Evolutionary conservation across 1,284 basidiomycete genomes (phyloP).

Genomic region (Austropuccinia psidii): DNA sequence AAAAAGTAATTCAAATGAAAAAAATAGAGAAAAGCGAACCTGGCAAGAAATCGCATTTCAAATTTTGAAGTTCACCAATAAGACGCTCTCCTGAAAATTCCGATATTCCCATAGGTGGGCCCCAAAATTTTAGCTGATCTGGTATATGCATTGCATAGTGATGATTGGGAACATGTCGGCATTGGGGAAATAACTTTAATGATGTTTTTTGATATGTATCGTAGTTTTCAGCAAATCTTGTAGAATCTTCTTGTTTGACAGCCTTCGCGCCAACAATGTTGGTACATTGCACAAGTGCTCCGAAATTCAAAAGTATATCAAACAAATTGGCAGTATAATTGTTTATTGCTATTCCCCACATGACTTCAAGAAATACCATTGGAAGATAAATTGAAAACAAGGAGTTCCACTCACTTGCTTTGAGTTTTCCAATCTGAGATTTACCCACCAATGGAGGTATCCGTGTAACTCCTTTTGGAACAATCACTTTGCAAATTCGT

Average conservation of each 20-base stretch:
- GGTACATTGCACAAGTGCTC: neutral
- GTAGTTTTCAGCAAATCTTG: neutral
- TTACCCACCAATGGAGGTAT: no score
- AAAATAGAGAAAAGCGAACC: no score
- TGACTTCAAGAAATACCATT: neutral
- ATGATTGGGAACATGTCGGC: neutral
- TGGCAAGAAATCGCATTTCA: no score
- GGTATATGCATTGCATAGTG: neutral
- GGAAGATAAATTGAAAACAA: neutral
- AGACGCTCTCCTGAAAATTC: no score
- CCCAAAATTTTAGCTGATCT: no score
- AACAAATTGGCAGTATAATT: no score
- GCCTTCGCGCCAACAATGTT: neutral
- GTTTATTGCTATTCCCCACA: no score
- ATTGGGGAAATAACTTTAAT: neutral
- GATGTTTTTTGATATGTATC: neutral
- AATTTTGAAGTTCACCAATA: no score
- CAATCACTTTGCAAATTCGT: no score
- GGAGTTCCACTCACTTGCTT: neutral
- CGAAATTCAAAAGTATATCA: neutral
- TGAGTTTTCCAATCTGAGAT: neutral
- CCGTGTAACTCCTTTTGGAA: no score
- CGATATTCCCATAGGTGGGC: no score
- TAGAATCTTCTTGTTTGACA: neutral
- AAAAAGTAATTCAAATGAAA: no score